These are phyloP conservation scores for Blastobotrys serpentis DNA, from an alignment of 1,139 yeast species.

Conservation along the genomic window DNA sequence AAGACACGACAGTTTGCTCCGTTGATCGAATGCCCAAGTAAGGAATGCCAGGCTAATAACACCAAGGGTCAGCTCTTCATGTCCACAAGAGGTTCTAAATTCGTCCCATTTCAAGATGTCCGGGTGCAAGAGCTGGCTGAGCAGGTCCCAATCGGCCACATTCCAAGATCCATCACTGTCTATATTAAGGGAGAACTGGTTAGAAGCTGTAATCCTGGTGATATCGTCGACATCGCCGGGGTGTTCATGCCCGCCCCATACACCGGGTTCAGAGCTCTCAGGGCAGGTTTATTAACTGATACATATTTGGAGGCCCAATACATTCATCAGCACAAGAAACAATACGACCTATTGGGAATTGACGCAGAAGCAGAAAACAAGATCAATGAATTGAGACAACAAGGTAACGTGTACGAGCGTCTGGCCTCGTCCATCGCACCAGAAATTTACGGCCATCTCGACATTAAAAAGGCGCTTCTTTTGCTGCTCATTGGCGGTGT, in stretches of 20 bases:
- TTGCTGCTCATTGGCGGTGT: constrained; percentile 92
- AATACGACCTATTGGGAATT: constrained; percentile 66
- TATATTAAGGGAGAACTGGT: constrained; percentile 91
- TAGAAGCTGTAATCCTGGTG: constrained; percentile 89
- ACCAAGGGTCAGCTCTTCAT: constrained; percentile 86
- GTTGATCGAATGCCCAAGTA: constrained; percentile 77
- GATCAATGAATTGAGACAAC: constrained; percentile 52
- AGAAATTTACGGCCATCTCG: constrained; percentile 91
- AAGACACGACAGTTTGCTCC: constrained; percentile 83
- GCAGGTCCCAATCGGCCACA: constrained; percentile 97
- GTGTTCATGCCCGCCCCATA: constrained; percentile 92
- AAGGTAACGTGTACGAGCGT: constrained; percentile 74
- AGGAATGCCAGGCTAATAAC: constrained; percentile 73
- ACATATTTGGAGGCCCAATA: constrained; percentile 88
- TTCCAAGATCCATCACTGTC: constrained; percentile 81
- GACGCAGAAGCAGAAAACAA: constrained; percentile 47
- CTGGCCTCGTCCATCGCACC: constrained; percentile 94
- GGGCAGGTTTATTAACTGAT: constrained; percentile 91
- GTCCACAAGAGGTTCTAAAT: constrained; percentile 94
- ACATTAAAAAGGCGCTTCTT: constrained; percentile 86
- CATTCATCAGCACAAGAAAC: constrained; percentile 83
- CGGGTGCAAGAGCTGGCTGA: constrained; percentile 91
- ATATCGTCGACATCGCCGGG: constrained; percentile 88
- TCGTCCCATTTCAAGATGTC: constrained; percentile 92
- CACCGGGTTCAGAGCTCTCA: constrained; percentile 89